Conservation (phyloP, 2,329 filamentous ascomycete genomes). For the Mycogone perniciosa region DNA sequence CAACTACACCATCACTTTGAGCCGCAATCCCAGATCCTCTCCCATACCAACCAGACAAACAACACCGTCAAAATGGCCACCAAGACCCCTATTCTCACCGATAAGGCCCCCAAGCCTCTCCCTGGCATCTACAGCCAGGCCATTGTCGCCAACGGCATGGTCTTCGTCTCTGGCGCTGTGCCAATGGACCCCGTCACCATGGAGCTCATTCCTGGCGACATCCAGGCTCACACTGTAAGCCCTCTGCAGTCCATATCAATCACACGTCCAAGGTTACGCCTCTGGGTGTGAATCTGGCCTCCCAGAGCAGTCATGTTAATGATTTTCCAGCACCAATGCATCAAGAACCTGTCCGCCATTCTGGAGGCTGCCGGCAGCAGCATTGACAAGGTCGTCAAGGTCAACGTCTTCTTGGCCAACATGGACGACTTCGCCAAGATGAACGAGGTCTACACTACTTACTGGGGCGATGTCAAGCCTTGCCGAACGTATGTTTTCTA, state of each 20-base stretch:
- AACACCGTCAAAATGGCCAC: constrained; percentile 22
- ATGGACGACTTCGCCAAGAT: constrained; percentile 71
- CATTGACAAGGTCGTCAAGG: constrained; percentile 63
- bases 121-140: constrained; percentile 44
- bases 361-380: constrained; percentile 61
- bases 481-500: constrained; percentile 32
- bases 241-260: not conserved
- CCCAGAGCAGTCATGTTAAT: not conserved
- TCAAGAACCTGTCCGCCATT: constrained; percentile 64
- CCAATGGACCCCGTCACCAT: constrained; percentile 54
- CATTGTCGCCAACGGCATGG: constrained; percentile 59
- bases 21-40: not conserved
- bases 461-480: constrained; percentile 51
- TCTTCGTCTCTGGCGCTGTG: constrained; percentile 68
- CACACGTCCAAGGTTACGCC: not conserved
- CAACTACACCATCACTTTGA: not conserved
- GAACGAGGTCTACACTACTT: constrained; percentile 67
- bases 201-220: constrained; percentile 55
- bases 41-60: not conserved
- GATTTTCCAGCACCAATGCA: constrained; percentile 48
- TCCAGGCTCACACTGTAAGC: constrained; percentile 56
- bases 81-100: constrained; percentile 32
- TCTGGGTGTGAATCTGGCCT: too few species aligned
- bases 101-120: constrained; percentile 36
- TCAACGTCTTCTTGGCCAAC: constrained; percentile 64